Evolutionary conservation across 108 stramenopile genomes (phyloP), one percentile per base, ranked within the genome.

Genomic region (Cyclotella sp.): DNA sequence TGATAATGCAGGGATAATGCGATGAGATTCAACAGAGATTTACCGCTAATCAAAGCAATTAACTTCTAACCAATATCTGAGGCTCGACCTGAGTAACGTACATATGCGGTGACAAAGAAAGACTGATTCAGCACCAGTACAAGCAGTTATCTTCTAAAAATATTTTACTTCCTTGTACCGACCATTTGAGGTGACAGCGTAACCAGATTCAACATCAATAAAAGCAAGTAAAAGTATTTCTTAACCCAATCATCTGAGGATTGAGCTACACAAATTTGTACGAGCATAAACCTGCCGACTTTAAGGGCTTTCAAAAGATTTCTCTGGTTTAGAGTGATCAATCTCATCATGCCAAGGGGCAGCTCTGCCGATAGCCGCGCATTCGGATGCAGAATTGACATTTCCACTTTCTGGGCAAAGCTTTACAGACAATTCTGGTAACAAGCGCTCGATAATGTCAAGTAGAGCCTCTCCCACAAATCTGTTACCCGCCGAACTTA

Each of bases 281-380:
- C 3, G 49, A 19, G 49, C 3, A 19, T 16, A 19, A 51, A 51
- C 3, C 16, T 16, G 24, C 1, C 27, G 4, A 22, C 24, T 27
- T 62, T 43, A 57, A 52, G 0, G 47, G 21, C n/a, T 58, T 26
- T 71, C 57, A 76, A 94, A 94, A 13, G 90, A 79, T 68, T 76
- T 68, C 8, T 76, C 76, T 21, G 75, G 80, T 54, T 91, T 43
- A 12, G 47, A 63, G 49, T 76, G 82, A 82, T 93, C 85, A 73
- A 95, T 90, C 54, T 91, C 85, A 77, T 95, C 91, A 73, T 92
- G 90, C 80, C 89, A 95, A 40, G 91, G 91, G 5, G 88, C 83
- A 22, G 75, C 61, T 21, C 68, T 74, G 22, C 21, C 46, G 7
- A 82, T 74, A 21, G 87, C 73, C 18, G 64, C 45, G 68, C 91